Percentiles rank a stretch among this genome's conserved stretches.
These are phyloP conservation scores for Clavariopsis aquatica DNA, from an alignment of 495 filamentous ascomycete genomes.

Conservation along the genomic window DNA sequence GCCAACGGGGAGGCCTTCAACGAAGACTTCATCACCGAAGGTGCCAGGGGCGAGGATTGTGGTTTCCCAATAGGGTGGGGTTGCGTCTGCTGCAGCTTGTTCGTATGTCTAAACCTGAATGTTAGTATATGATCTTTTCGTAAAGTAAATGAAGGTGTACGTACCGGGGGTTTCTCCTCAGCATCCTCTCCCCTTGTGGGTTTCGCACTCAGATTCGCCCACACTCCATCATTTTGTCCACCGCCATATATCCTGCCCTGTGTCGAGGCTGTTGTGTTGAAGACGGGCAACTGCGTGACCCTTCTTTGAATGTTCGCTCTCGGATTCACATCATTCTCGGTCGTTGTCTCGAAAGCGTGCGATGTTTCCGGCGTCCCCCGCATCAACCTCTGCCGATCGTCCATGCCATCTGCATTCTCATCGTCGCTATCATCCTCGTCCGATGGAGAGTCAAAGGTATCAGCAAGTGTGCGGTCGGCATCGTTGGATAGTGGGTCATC, in stretches of 20 bases:
- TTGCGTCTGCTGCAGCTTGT: constrained; percentile 94
- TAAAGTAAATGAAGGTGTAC: constrained; percentile 44
- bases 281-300: constrained; percentile 56
- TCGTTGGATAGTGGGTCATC: constrained; percentile 57
- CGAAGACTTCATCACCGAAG: constrained; percentile 88
- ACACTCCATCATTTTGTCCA: constrained; percentile 83
- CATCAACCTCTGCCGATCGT: constrained; percentile 85
- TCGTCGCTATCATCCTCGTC: constrained; percentile 42
- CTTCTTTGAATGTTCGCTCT: constrained; percentile 47
- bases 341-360: constrained; percentile 44
- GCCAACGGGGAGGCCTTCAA: constrained; percentile 94
- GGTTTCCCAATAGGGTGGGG: constrained; percentile 98
- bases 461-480: constrained; percentile 76
- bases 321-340: constrained; percentile 43
- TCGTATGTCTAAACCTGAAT: constrained; percentile 77
- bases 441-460: constrained; percentile 70
- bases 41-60: constrained; percentile 91
- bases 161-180: constrained; percentile 89
- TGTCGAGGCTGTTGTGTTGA: constrained; percentile 46
- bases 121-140: constrained; percentile 32
- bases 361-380: constrained; percentile 60
- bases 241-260: constrained; percentile 61
- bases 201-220: constrained; percentile 91
- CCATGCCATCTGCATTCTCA: constrained; percentile 63
- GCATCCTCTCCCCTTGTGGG: constrained; percentile 82